These are phyloP conservation scores for Globisporangium abappressorium DNA, from an alignment of 352 stramenopile genomes.

Conservation along the genomic window DNA sequence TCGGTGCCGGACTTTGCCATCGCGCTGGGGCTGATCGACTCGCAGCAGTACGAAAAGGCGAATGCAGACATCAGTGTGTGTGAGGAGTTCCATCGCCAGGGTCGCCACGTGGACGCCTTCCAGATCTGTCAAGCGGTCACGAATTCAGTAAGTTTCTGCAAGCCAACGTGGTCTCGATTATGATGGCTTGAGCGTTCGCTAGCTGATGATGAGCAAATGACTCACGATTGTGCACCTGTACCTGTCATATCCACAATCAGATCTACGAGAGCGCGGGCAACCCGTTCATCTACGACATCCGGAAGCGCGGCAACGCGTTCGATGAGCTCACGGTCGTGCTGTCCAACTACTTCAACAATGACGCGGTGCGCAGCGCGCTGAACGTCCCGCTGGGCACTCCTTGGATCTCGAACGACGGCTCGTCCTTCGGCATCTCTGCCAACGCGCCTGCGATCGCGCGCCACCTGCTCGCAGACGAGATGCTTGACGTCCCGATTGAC, in stretches of 20 bases:
- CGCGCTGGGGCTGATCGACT: slow-evolving; percentile 76
- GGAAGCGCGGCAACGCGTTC: slow-evolving; percentile 57
- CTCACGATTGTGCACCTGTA: not conserved
- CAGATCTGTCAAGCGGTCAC: slow-evolving; percentile 61
- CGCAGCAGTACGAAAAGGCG: slow-evolving; percentile 73
- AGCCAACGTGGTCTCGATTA: not conserved
- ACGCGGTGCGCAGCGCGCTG: slow-evolving; percentile 78
- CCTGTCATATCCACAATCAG: slow-evolving; percentile 14
- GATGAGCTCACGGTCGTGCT: slow-evolving; percentile 44
- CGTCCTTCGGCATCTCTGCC: slow-evolving; percentile 48
- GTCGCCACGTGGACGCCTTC: slow-evolving; percentile 72
- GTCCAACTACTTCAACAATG: slow-evolving; percentile 82
- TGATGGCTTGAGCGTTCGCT: not conserved
- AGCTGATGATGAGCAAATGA: not conserved
- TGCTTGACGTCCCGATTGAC: slow-evolving; percentile 74
- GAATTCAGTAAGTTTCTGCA: slow-evolving; percentile 31
- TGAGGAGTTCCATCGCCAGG: slow-evolving; percentile 71
- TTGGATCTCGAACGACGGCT: slow-evolving; percentile 68
- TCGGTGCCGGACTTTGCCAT: slow-evolving; percentile 81
- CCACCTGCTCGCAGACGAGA: slow-evolving; percentile 72
- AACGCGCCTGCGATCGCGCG: slow-evolving; percentile 56
- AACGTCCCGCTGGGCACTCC: slow-evolving; percentile 70
- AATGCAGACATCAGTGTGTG: slow-evolving; percentile 74
- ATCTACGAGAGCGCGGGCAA: slow-evolving; percentile 78
- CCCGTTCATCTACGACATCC: slow-evolving; percentile 85